These are phyloP conservation scores for Phoma herbarum DNA, from an alignment of 2,329 filamentous ascomycete genomes.

Conservation along the genomic window DNA sequence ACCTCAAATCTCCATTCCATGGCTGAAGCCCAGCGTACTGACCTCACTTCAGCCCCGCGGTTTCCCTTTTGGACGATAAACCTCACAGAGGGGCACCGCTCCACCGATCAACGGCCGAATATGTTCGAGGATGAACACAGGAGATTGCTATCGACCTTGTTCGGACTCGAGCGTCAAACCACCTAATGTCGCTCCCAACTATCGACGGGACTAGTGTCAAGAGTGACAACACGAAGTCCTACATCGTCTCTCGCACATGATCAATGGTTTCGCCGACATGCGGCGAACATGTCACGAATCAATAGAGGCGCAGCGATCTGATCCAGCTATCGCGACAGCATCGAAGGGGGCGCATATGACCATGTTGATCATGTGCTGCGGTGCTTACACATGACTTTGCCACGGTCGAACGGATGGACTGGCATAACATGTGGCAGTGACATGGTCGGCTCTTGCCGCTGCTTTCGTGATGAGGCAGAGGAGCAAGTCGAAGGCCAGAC, in stretches of 20 bases:
- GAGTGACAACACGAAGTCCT: slow-evolving; percentile 1
- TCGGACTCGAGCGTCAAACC: neutral
- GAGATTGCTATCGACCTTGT: neutral
- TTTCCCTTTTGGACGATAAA: neutral
- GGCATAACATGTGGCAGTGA: neutral
- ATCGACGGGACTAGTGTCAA: slow-evolving; percentile 1
- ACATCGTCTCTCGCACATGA: slow-evolving; percentile 10
- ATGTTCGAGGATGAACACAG: neutral
- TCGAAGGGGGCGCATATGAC: slow-evolving; percentile 4
- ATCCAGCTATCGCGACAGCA: slow-evolving; percentile 6
- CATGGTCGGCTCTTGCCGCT: neutral
- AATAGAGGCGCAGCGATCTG: slow-evolving; percentile 26
- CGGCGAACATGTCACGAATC: slow-evolving; percentile 23
- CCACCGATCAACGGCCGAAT: neutral
- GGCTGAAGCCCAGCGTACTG: neutral
- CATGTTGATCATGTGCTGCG: neutral
- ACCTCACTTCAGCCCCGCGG: slow-evolving; percentile 3
- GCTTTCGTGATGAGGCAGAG: neutral
- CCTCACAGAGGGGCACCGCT: neutral
- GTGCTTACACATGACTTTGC: neutral
- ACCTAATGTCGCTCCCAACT: slow-evolving; percentile 1
- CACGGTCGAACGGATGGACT: neutral
- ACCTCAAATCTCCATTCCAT: slow-evolving; percentile 16
- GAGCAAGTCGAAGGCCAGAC: neutral
- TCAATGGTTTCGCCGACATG: slow-evolving; percentile 1